Conservation (phyloP, 2,329 filamentous ascomycete species). For the Colletotrichum truncatum region DNA sequence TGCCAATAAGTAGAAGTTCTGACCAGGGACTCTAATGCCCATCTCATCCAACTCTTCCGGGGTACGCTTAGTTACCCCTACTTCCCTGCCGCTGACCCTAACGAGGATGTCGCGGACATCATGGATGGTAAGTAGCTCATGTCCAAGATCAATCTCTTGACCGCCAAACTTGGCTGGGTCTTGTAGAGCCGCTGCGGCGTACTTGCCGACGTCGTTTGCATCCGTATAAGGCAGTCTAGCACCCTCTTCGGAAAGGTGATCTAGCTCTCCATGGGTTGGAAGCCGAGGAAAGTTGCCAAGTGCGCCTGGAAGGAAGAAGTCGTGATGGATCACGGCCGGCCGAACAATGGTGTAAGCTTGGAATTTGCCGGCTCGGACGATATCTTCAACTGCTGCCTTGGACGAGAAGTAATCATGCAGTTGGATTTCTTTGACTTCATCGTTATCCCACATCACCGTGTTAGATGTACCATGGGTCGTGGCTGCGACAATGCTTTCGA, state of each 20-base stretch:
- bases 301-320: constrained; percentile 36
- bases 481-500: constrained; percentile 38
- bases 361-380: constrained; percentile 39
- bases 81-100: constrained; percentile 40
- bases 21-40: constrained; percentile 30
- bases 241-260: constrained; percentile 34
- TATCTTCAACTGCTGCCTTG: constrained; percentile 47
- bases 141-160: constrained; percentile 41
- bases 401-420: constrained; percentile 45
- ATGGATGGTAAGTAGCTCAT: constrained; percentile 40
- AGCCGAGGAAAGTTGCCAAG: constrained; percentile 40
- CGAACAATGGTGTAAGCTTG: constrained; percentile 44
- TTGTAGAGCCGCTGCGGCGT: constrained; percentile 42
- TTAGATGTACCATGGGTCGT: constrained; percentile 35
- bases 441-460: constrained; percentile 37
- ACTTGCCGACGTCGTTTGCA: constrained; percentile 41
- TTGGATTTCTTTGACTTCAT: neutral
- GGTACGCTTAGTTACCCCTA: constrained; percentile 33
- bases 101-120: constrained; percentile 39
- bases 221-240: constrained; percentile 39
- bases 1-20: constrained; percentile 37
- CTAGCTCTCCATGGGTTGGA: constrained; percentile 37
- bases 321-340: constrained; percentile 39
- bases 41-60: constrained; percentile 34
- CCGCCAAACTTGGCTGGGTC: constrained; percentile 40